Evolutionary conservation across 2,329 filamentous ascomycete genomes (phyloP).

Genomic region (Stagonosporopsis vannaccii): DNA sequence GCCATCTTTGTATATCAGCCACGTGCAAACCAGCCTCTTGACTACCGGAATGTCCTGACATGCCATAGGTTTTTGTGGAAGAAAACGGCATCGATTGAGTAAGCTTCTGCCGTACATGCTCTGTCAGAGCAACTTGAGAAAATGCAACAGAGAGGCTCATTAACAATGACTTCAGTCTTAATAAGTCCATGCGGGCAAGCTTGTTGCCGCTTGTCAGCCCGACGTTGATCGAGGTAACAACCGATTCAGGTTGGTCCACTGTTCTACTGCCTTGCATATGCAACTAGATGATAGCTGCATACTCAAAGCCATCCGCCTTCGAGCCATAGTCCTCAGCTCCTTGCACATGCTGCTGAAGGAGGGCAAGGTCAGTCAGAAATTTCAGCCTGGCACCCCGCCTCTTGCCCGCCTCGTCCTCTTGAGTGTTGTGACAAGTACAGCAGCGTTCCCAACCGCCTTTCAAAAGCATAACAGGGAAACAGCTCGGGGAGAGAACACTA

Average conservation of each 20-base stretch:
- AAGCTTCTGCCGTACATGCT: not conserved
- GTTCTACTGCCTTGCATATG: slow-evolving; percentile 47
- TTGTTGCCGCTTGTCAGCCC: slow-evolving; percentile 26
- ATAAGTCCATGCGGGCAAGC: slow-evolving; percentile 19
- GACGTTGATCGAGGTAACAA: slow-evolving; percentile 27
- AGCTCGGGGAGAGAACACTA: not conserved
- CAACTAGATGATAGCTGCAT: slow-evolving; percentile 47
- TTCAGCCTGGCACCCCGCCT: slow-evolving; percentile 34
- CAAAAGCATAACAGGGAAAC: not conserved
- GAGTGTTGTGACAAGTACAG: not conserved
- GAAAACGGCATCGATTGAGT: not conserved
- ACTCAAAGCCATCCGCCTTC: slow-evolving; percentile 38
- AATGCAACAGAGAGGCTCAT: not conserved
- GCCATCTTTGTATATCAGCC: not conserved
- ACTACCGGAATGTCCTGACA: not conserved
- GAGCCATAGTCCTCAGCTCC: slow-evolving; percentile 30
- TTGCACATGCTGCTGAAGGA: slow-evolving; percentile 28
- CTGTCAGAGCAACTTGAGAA: not conserved
- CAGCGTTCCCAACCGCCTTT: not conserved
- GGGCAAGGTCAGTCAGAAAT: slow-evolving; percentile 21
- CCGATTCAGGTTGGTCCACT: slow-evolving; percentile 31
- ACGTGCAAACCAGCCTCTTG: not conserved
- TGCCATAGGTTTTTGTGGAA: not conserved
- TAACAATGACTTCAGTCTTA: not conserved
- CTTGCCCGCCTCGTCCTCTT: slow-evolving; percentile 12